These are phyloP conservation scores for Mikania micrantha DNA, from an alignment of 129 eudicot species.

Conservation along the genomic window DNA sequence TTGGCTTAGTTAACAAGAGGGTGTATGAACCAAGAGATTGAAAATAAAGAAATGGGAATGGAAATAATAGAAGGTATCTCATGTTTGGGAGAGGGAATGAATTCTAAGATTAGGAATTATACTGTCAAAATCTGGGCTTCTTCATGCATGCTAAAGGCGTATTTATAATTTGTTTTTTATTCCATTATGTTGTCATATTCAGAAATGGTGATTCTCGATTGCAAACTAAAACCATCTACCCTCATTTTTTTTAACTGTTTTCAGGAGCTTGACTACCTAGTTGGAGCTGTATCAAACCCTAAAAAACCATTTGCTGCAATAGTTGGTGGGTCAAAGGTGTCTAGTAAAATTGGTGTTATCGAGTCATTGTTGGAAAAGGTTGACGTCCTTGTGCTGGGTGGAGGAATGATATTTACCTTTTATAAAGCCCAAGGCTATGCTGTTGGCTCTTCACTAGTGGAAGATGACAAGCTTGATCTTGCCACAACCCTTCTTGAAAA, in stretches of 20 bases:
- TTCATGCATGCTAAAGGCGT: too few species aligned
- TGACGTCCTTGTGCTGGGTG: slow-evolving; percentile 64
- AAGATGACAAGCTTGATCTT: slow-evolving; percentile 92
- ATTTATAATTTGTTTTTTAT: not conserved
- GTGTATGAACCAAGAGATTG: not conserved
- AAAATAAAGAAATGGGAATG: not conserved
- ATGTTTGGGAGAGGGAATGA: not conserved
- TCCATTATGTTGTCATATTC: not conserved
- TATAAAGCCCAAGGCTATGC: slow-evolving; percentile 74
- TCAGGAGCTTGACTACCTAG: slow-evolving; percentile 89
- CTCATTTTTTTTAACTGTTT: not conserved
- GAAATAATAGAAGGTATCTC: not conserved
- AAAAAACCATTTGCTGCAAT: slow-evolving; percentile 94
- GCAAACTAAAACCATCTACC: not conserved
- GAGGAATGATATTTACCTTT: slow-evolving; percentile 89
- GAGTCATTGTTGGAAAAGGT: slow-evolving; percentile 69
- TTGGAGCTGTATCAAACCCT: slow-evolving; percentile 82
- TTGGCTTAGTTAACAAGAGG: not conserved
- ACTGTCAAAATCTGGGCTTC: not conserved
- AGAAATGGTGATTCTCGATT: not conserved
- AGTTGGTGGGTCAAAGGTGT: slow-evolving; percentile 93
- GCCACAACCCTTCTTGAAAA: slow-evolving; percentile 78
- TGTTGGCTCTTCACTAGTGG: slow-evolving; percentile 87
- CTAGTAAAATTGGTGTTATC: slow-evolving; percentile 78
- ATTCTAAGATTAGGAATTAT: not conserved